These are phyloP conservation scores for Umbelopsis vinacea DNA, from an alignment of 192 early-diverging fungal species.

Conservation along the genomic window DNA sequence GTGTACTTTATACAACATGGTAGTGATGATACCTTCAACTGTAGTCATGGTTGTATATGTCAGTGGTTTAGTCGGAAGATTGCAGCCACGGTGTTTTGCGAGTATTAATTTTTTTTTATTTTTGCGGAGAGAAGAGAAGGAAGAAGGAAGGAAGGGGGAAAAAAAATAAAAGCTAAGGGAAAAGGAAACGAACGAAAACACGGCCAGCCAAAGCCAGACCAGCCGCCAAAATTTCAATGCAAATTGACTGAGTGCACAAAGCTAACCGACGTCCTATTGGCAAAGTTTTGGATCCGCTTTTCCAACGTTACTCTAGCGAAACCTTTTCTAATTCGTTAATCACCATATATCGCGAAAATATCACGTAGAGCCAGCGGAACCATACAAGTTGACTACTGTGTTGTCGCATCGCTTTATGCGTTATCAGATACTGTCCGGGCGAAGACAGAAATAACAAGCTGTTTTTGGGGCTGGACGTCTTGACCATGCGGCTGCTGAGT, in stretches of 20 bases:
- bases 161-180: background rate
- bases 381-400: conserved; percentile 91
- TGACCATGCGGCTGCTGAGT: background rate
- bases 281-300: conserved; percentile 22
- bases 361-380: conserved; percentile 88
- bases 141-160: conserved; percentile 3
- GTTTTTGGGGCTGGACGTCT: conserved; percentile 2
- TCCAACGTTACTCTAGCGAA: background rate
- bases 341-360: conserved; percentile 89
- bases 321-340: conserved; percentile 66
- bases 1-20: background rate
- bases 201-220: background rate
- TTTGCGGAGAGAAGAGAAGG: background rate
- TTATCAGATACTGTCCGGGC: conserved; percentile 54
- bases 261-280: conserved; percentile 17
- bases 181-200: conserved; percentile 15
- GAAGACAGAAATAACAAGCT: conserved; percentile 64
- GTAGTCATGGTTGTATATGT: background rate
- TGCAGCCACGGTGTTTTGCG: background rate
- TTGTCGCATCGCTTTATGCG: conserved; percentile 73
- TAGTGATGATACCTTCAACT: background rate
- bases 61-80: conserved; percentile 3
- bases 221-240: conserved; percentile 24
- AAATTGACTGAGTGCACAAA: conserved; percentile 24
- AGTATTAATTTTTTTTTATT: conserved; percentile 14